A percentile compares a stretch with the other conserved stretches of the same genome.
phyloP scores from a whole-genome alignment of 371 early-diverging fungal genomes.

The Nematocida minor region DNA sequence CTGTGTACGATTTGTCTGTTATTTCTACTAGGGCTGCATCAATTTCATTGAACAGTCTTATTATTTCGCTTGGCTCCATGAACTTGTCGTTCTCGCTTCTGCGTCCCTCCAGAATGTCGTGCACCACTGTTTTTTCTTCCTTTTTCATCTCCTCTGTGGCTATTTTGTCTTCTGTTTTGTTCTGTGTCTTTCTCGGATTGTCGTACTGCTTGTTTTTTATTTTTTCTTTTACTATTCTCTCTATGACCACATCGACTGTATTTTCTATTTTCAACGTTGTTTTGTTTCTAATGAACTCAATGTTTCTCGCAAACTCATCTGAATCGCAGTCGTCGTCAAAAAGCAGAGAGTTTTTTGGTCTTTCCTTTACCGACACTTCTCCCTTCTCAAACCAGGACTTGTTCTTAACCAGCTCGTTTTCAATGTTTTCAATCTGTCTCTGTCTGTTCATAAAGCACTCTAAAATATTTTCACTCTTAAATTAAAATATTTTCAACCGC shows the following conservation, averaged over 20 bases:
- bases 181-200: constrained; percentile 21
- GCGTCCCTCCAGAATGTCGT: constrained; percentile 32
- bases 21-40: constrained; percentile 17
- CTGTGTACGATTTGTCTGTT: constrained; percentile 12
- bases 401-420: constrained; percentile 12
- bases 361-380: constrained; percentile 38
- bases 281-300: constrained; percentile 34
- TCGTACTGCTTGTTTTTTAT: constrained; percentile 44
- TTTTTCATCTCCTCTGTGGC: neutral
- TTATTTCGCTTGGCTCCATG: constrained; percentile 32
- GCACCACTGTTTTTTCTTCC: neutral
- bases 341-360: constrained; percentile 40
- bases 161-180: neutral
- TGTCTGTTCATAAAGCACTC: constrained; percentile 34
- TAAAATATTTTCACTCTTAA: neutral
- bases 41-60: constrained; percentile 39
- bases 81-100: constrained; percentile 46
- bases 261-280: constrained; percentile 36
- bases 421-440: constrained; percentile 13
- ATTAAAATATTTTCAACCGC: constrained; percentile 13
- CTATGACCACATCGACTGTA: neutral
- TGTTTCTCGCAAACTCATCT: constrained; percentile 2
- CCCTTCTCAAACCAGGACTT: constrained; percentile 45
- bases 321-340: constrained; percentile 12
- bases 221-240: constrained; percentile 8